These are phyloP conservation scores for Centella asiatica DNA, from an alignment of 129 eudicot species.

Conservation along the genomic window DNA sequence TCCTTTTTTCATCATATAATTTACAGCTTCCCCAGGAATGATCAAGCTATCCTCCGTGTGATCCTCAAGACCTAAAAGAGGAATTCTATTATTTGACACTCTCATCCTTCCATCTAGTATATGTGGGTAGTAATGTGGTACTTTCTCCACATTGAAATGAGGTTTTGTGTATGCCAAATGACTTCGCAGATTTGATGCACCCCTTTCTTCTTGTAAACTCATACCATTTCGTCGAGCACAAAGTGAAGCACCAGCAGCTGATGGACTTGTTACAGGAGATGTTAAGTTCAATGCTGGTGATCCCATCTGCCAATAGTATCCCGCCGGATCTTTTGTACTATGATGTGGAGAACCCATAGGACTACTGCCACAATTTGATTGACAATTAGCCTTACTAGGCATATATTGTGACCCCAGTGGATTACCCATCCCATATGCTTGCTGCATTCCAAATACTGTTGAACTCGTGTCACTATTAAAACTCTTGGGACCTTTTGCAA, in stretches of 20 bases:
- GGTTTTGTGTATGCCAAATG: conserved; percentile 17
- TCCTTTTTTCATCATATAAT: conserved; percentile 23
- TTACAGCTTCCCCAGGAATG: conserved; percentile 46
- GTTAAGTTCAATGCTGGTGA: conserved; percentile 14
- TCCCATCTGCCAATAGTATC: conserved; percentile 35
- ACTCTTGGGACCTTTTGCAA: conserved; percentile 26
- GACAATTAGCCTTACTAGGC: conserved; percentile 20
- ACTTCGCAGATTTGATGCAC: conserved; percentile 10
- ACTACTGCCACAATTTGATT: conserved; percentile 15
- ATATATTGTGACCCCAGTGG: conserved; percentile 12
- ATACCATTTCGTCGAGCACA: conserved; percentile 25
- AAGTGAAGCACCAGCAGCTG: conserved; percentile 17
- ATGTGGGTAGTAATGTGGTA: conserved; percentile 13
- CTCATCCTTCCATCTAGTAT: conserved; percentile 18
- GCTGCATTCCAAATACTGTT: conserved; percentile 24
- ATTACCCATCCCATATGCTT: conserved; percentile 15
- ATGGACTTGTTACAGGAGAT: conserved; percentile 18
- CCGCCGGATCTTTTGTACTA: conserved; percentile 9
- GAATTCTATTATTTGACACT: conserved; percentile 16
- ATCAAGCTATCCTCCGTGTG: conserved; percentile 51
- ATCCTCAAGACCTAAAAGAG: conserved; percentile 29
- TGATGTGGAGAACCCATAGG: conserved; percentile 16
- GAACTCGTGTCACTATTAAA: conserved; percentile 27
- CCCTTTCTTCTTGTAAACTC: conserved; percentile 18
- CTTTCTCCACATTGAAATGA: conserved; percentile 17